Base-by-base conservation (phyloP, 2,329 filamentous ascomycete genomes). In the Monosporascus sp. region DNA sequence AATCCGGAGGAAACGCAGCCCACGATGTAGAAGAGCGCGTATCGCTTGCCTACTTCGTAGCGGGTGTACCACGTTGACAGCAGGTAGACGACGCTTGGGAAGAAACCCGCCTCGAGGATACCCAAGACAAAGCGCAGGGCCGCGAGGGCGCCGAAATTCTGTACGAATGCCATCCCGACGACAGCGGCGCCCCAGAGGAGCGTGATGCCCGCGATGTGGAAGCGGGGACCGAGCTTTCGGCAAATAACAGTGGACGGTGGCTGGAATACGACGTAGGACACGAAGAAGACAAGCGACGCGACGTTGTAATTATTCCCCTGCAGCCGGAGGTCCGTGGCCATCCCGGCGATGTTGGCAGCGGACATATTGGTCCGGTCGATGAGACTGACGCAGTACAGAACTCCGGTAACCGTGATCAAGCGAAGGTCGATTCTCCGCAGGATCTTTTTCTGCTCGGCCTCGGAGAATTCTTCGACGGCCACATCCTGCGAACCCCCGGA, bases 321-420 rank as follows among this genome's bases (percentile, higher is more conserved):
- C 2, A 84, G 67, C 3, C 63, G 47, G 26, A 84, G 68, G 48
- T 83, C 80, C 1, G 57, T 58, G 17, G 65, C 62, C 78, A 83
- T 81, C 50, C 80, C 89, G 20, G 89, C 88, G 66, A 93, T 86
- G 46, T 82, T 82, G 41, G 88, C 88, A 22, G 82, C 76, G n/a
- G 82, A 82, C 66, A 92, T 72, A 68, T 93, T 93, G 2, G 87
- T 90, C 35, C 89, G 78, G 65, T 94, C 89, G 83, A 93, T 89
- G 55, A 93, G 72, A 58, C 81, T 87, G 61, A 89, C 77, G 66
- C 87, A 89, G 69, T 92, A 92, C 72, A 91, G 79, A 58, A 78
- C 65, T 20, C 85, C 85, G 5, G 84, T 80, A 1, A 79, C 84
- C 3, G 78, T 65, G 41, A 88, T 80, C 3, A 88, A 73, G 2